Evolutionary conservation across 1,139 yeast species (phyloP).

Genomic region (Nadsonia starkeyi-henricii): DNA sequence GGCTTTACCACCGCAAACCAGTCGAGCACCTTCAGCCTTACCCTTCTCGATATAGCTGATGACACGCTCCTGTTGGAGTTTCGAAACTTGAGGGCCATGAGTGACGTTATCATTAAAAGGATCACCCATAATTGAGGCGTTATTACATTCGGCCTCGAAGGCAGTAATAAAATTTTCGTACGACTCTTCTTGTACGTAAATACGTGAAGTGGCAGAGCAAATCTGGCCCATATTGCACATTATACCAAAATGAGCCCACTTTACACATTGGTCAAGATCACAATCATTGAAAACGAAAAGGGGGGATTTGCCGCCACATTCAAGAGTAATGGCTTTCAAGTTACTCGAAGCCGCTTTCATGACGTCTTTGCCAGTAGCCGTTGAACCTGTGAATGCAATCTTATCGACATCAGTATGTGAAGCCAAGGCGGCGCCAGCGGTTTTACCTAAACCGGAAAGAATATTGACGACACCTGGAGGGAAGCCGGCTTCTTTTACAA

Average conservation of each 20-base stretch:
- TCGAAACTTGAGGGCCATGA: constrained; percentile 64
- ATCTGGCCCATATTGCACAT: constrained; percentile 81
- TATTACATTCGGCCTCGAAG: constrained; percentile 34
- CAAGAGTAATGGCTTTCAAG: constrained; percentile 52
- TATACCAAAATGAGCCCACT: constrained; percentile 46
- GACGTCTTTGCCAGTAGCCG: constrained; percentile 60
- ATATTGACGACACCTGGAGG: constrained; percentile 73
- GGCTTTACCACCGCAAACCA: constrained; percentile 35
- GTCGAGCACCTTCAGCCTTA: constrained; percentile 51
- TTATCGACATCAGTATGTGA: constrained; percentile 56
- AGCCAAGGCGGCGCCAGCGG: constrained; percentile 61
- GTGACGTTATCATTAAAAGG: constrained; percentile 31
- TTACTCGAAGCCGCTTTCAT: constrained; percentile 48
- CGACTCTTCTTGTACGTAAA: constrained; percentile 61
- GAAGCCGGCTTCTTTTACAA: constrained; percentile 55
- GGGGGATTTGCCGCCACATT: constrained; percentile 82
- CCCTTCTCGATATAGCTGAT: constrained; percentile 50
- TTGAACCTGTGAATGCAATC: constrained; percentile 75
- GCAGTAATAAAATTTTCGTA: constrained; percentile 52
- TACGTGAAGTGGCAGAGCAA: constrained; percentile 78
- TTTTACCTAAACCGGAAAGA: constrained; percentile 59
- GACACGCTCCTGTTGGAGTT: constrained; percentile 51
- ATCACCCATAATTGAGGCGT: constrained; percentile 33
- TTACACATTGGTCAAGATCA: constrained; percentile 47
- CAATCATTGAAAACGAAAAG: constrained; percentile 67